Evolutionary conservation across 768 basidiomycete genomes (phyloP).

Genomic region (Hygrocybe coccinea): DNA sequence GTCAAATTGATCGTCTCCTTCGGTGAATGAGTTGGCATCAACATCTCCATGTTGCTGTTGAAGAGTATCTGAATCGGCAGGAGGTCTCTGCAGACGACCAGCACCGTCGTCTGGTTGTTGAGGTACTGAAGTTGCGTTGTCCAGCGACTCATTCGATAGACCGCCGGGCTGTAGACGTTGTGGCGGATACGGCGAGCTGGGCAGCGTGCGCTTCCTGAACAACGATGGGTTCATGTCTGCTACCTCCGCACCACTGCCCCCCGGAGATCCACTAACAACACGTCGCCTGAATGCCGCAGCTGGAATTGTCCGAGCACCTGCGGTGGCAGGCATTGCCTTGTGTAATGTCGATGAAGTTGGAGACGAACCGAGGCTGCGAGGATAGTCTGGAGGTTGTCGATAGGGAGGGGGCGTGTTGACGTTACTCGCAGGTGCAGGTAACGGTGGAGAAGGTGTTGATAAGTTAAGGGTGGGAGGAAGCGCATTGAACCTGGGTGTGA

Average conservation of each 20-base stretch:
- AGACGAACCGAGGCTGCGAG: constrained; percentile 16
- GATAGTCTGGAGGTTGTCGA: constrained; percentile 47
- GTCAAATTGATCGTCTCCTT: constrained; percentile 50
- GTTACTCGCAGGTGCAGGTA: background rate
- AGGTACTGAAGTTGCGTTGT: constrained; percentile 3
- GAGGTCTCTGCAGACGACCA: constrained; percentile 6
- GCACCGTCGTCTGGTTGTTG: constrained; percentile 8
- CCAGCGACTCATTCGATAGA: background rate
- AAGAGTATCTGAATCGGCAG: background rate
- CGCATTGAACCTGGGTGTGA: constrained; percentile 19
- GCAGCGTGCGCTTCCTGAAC: constrained; percentile 44
- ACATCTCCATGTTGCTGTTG: background rate
- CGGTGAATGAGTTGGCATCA: constrained; percentile 2
- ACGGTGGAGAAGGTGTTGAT: background rate
- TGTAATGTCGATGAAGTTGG: constrained; percentile 28
- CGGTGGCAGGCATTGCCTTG: constrained; percentile 27
- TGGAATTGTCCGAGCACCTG: constrained; percentile 57
- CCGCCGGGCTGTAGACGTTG: constrained; percentile 4
- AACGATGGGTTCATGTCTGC: constrained; percentile 46
- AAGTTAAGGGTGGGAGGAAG: background rate
- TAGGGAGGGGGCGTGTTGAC: constrained; percentile 23
- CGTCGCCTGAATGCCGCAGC: constrained; percentile 67
- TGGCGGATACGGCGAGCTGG: constrained; percentile 40
- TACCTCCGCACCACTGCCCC: constrained; percentile 15
- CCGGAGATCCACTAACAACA: constrained; percentile 1